Evolutionary conservation across 768 basidiomycete genomes (phyloP).

Genomic region (Russula sp.): DNA sequence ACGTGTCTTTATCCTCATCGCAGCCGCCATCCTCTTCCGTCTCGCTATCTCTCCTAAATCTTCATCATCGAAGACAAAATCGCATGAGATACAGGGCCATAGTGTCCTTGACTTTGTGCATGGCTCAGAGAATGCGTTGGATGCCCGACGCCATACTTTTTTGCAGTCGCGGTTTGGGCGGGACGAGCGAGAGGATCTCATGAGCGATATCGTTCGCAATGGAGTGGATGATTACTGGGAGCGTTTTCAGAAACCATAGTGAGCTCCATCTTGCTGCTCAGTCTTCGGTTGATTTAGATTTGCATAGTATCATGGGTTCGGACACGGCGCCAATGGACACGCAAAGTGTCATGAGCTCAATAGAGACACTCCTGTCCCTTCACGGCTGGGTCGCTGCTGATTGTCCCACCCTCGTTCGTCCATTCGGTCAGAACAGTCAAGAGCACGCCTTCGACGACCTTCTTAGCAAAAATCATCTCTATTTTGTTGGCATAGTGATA

Average conservation of each 20-base stretch:
- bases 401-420: slow-evolving; percentile 89
- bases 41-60: slow-evolving; percentile 31
- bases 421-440: slow-evolving; percentile 86
- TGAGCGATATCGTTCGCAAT: slow-evolving; percentile 64
- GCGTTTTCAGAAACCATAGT: slow-evolving; percentile 89
- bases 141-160: slow-evolving; percentile 84
- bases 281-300: neutral
- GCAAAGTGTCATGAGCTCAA: slow-evolving; percentile 80
- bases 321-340: slow-evolving; percentile 88
- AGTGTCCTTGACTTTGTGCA: slow-evolving; percentile 61
- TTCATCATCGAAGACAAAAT: slow-evolving; percentile 22
- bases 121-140: slow-evolving; percentile 67
- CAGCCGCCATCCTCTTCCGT: slow-evolving; percentile 32
- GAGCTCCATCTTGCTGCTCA: slow-evolving; percentile 26
- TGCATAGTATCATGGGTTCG: slow-evolving; percentile 58
- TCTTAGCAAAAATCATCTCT: slow-evolving; percentile 71
- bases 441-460: slow-evolving; percentile 89
- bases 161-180: slow-evolving; percentile 83
- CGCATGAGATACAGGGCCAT: slow-evolving; percentile 44
- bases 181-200: slow-evolving; percentile 76
- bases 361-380: slow-evolving; percentile 89
- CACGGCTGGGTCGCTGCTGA: slow-evolving; percentile 98
- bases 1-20: slow-evolving; percentile 34
- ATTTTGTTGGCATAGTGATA: slow-evolving; percentile 91
- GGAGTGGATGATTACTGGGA: slow-evolving; percentile 89